Evolutionary conservation across 2,329 filamentous ascomycete genomes (phyloP), one percentile per base, ranked within the genome.

Genomic region (Pseudonectria buxi): DNA sequence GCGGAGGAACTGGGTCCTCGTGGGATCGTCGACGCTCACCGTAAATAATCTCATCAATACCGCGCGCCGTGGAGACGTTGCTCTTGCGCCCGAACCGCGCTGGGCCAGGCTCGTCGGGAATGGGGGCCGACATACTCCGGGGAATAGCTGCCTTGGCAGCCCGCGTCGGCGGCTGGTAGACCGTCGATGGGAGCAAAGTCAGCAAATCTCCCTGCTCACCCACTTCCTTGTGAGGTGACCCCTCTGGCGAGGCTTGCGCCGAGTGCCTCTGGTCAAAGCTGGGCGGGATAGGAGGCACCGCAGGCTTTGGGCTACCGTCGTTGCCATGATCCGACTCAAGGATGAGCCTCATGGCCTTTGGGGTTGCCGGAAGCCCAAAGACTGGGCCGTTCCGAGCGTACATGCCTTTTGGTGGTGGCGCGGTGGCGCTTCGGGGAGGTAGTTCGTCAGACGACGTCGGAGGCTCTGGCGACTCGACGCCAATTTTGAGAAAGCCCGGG

Each of bases 301-400:
- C 69, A 0, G 80, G 78, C 22, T 78, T 67, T 2, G 51, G 52
- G 30, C 39, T 56, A 38, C 45, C 57, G 18, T 37, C 42, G 28
- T 47, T 49, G 63, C 65, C 28, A 29, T 70, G 65, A 39, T 80
- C 73, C 3, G 69, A 62, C 46, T 77, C 74, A 47, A 90, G 79
- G 28, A 86, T 78, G 2, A 94, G 78, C 14, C 84, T 78, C 88
- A 95, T 94, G 1, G 88, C 88, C 63, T 86, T 81, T 22, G 90
- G 89, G 1, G 89, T 95, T 3, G 88, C 86, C 11, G 90, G 88
- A n/a, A 95, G 72, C 1, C 88, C 89, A 33, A 90, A 73, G 6
- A 75, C 71, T 2, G 73, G 67, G 1, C 70, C 71, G 3, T 54
- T 62, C 12, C 56, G 47, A 24, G 67, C 66, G 42, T 70, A 71